Percentiles rank a stretch among this genome's conserved stretches.
These are phyloP conservation scores for Celoporthe dispersa DNA, from an alignment of 2,329 filamentous ascomycete species.

Conservation along the genomic window DNA sequence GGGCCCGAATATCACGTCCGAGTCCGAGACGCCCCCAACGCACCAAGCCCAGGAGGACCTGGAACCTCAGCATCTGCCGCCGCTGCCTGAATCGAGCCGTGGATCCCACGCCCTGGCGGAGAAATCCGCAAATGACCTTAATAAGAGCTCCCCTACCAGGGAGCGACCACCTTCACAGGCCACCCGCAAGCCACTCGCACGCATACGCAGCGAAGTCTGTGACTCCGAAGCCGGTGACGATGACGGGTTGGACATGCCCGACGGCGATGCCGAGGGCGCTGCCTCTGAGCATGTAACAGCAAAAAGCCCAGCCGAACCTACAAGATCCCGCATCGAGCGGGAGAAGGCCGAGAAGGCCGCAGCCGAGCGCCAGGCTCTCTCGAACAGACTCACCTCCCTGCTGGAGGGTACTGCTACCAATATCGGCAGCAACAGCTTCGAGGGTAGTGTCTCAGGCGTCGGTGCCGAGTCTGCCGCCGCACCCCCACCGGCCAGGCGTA, in stretches of 20 bases:
- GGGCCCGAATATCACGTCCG: slow-evolving; percentile 27
- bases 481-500: slow-evolving; percentile 38
- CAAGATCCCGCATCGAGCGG: slow-evolving; percentile 23
- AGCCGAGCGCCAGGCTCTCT: slow-evolving; percentile 47
- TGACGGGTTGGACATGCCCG: slow-evolving; percentile 16
- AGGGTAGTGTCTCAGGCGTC: background rate
- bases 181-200: slow-evolving; percentile 34
- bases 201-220: slow-evolving; percentile 46
- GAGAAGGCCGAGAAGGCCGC: slow-evolving; percentile 32
- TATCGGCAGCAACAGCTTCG: slow-evolving; percentile 16
- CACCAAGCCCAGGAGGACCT: slow-evolving; percentile 34
- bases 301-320: slow-evolving; percentile 19
- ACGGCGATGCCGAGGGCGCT: slow-evolving; percentile 22
- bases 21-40: slow-evolving; percentile 39
- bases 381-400: slow-evolving; percentile 49
- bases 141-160: slow-evolving; percentile 46
- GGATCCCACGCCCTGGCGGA: slow-evolving; percentile 46
- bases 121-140: slow-evolving; percentile 45
- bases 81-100: slow-evolving; percentile 36
- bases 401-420: slow-evolving; percentile 38
- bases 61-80: background rate
- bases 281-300: background rate
- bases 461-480: slow-evolving; percentile 17
- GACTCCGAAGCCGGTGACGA: slow-evolving; percentile 40
- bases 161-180: slow-evolving; percentile 32